A percentile compares a stretch with the other conserved stretches of the same genome.
Conservation (phyloP, 306 rosid genomes). For the Phaseolus lunatus region DNA sequence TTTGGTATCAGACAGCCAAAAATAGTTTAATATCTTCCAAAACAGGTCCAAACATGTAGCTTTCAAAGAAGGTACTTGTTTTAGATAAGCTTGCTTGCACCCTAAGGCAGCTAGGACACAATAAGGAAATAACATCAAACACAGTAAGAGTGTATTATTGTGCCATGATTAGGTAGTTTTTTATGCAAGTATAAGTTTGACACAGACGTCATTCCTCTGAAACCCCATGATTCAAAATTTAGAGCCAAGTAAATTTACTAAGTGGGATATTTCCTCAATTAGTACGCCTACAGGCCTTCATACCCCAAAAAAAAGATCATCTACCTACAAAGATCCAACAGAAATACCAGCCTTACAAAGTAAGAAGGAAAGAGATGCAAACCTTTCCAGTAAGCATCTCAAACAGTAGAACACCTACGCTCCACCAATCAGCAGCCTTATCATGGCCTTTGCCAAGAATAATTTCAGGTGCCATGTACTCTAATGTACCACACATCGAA, state of each 20-base stretch:
- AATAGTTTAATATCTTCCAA: neutral
- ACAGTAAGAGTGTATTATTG: neutral
- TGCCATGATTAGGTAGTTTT: neutral
- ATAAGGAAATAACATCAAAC: neutral
- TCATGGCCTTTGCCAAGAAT: constrained; percentile 96
- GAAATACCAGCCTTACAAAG: constrained; percentile 27
- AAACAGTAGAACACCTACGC: constrained; percentile 85
- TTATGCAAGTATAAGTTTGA: neutral
- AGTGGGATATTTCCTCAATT: neutral
- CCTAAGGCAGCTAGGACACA: neutral
- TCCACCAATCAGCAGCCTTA: constrained; percentile 99
- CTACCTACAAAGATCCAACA: constrained; percentile 7
- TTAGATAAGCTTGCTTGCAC: neutral
- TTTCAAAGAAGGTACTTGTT: neutral
- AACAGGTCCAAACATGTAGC: constrained; percentile 19
- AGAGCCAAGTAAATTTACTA: constrained; percentile 3
- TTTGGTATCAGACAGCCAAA: neutral
- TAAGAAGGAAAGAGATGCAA: constrained; percentile 31
- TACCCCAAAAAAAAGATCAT: neutral
- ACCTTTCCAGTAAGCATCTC: constrained; percentile 99
- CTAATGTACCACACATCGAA: constrained; percentile 92
- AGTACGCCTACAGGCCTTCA: neutral
- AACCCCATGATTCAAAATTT: neutral
- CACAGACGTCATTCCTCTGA: neutral
- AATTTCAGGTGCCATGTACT: constrained; percentile 99